Evolutionary conservation across 805 yeast genomes (phyloP), one percentile per base, ranked within the genome.

Genomic region (Monosporozyma solicola): DNA sequence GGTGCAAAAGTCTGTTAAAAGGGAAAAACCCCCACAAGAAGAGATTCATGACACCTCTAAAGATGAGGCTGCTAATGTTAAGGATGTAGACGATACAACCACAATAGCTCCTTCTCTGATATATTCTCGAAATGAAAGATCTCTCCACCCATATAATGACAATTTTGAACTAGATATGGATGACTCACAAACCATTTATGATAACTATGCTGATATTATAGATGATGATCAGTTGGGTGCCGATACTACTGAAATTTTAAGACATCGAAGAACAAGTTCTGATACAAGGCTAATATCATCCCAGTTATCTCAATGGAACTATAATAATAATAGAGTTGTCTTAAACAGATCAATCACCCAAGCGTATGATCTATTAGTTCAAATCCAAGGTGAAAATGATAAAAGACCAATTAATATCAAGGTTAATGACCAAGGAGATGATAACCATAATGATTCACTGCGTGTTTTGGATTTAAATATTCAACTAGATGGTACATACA

Each of bases 251-350:
- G 16, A 24, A 24, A 43, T 24, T 15, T 24, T 43, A 24, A 43
- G 46, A 25, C 53, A 48, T 16, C 35, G 49, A 15, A 29, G 50
- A 15, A 32, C 50, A 3, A 37, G 54, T 20, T 65, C 66, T 0
- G 60, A 61, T 47, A 62, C 60, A 25, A 33, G 33, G 24, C 22
- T 49, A 7, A 41, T 41, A 50, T 62, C 63, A 7, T 57, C 67
- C 4, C 70, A 89, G 51, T 65, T 85, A 33, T 80, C 83, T 54
- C 96, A 91, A 63, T 70, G 85, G 53, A 85, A 80, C 55, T 92
- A 86, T 66, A 88, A 88, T 63, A 83, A 84, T 59, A 83, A 84
- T 70, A 78, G 85, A 52, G 72, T 80, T 0, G 76, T 84, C 0
- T 72, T 91, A 52, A 84, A 81, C 54, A 72, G 86, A 50, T 75